A percentile compares a stretch with the other conserved stretches of the same genome.
Conservation (phyloP, 345 rosid genomes). For the Eucalyptus tenuipes region DNA sequence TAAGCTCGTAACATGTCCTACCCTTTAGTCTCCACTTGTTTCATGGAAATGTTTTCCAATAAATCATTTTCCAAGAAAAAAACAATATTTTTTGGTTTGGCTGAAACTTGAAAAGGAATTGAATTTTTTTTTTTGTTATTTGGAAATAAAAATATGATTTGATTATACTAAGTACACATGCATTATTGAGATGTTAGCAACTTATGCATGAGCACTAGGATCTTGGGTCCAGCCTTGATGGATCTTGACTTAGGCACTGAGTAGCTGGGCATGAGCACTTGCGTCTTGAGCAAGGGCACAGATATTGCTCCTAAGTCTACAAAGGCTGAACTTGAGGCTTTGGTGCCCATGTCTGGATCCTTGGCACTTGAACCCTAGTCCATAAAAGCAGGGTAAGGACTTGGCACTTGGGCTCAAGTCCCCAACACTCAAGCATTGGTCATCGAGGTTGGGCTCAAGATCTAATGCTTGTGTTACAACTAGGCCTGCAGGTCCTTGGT, state of each 20-base stretch:
- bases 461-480: not conserved
- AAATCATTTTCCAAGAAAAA: accelerated
- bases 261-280: not conserved
- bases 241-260: accelerated
- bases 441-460: not conserved
- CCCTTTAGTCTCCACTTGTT: not conserved
- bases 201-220: accelerated
- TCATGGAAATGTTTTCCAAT: not conserved
- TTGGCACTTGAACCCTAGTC: not conserved
- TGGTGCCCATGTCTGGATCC: not conserved
- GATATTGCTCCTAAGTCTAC: not conserved
- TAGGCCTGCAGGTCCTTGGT: not conserved
- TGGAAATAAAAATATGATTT: not conserved
- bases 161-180: not conserved
- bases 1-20: accelerated
- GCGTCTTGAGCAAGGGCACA: accelerated
- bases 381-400: not conserved
- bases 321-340: not conserved
- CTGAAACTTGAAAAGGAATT: no score
- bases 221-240: accelerated
- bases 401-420: accelerated
- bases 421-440: not conserved
- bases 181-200: not conserved
- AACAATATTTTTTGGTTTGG: no score
- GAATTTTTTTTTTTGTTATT: no score